These are phyloP conservation scores for Buddleja alternifolia DNA, from an alignment of 257 asterid genomes.

Conservation along the genomic window DNA sequence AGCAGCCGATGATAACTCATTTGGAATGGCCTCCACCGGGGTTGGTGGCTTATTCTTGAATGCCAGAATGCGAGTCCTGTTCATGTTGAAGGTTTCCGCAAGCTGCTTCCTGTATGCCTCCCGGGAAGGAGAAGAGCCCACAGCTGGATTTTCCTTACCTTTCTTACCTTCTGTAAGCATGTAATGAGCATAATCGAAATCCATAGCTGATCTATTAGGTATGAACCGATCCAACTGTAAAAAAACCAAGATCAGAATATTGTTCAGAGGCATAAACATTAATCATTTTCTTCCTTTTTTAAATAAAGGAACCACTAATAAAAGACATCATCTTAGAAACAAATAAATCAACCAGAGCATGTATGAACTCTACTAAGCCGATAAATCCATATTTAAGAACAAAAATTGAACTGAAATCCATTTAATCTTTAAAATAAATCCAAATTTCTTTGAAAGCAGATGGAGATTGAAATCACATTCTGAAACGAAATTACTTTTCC, in stretches of 20 bases:
- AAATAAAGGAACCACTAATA: neutral
- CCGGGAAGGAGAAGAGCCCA: slow-evolving; percentile 67
- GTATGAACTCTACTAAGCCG: slow-evolving; percentile 13
- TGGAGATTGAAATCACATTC: slow-evolving; percentile 1
- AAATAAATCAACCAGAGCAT: neutral
- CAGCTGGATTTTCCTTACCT: slow-evolving; percentile 88
- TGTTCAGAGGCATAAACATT: neutral
- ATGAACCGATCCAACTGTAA: slow-evolving; percentile 92
- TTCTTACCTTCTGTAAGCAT: slow-evolving; percentile 84
- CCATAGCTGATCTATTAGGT: slow-evolving; percentile 96
- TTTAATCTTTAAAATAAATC: neutral
- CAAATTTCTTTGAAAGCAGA: neutral
- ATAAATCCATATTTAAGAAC: neutral
- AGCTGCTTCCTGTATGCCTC: slow-evolving; percentile 87
- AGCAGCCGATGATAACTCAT: slow-evolving; percentile 46
- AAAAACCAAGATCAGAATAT: slow-evolving; percentile 24
- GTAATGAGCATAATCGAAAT: slow-evolving; percentile 80
- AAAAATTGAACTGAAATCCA: slow-evolving; percentile 5
- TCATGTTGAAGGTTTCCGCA: slow-evolving; percentile 88
- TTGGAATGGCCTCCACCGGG: slow-evolving; percentile 57
- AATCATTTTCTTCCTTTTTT: neutral
- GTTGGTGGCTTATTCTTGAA: slow-evolving; percentile 93
- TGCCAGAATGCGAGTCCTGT: slow-evolving; percentile 80
- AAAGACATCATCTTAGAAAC: neutral
- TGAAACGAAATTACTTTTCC: neutral